phyloP scores from a whole-genome alignment of 345 rosid species.

The Eutrema heterophyllum region DNA sequence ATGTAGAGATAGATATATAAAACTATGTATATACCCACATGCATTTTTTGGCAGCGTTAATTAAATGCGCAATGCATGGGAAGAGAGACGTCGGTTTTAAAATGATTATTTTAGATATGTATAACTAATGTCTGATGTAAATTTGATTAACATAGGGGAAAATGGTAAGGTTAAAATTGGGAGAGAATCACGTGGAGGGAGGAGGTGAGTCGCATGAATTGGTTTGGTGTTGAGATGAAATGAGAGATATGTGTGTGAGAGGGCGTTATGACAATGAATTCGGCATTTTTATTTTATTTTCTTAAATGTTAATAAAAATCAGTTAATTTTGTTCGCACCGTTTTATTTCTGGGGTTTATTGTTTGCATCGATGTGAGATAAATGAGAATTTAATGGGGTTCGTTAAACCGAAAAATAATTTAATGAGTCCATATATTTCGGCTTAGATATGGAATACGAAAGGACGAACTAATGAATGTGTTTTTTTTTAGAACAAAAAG shows the following conservation, averaged over 20 bases:
- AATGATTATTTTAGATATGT: not conserved
- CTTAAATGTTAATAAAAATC: not conserved
- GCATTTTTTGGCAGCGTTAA: constrained; percentile 28
- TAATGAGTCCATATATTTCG: constrained; percentile 25
- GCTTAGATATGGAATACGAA: constrained; percentile 7
- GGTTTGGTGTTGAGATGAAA: constrained; percentile 27
- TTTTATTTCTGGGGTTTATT: constrained; percentile 6
- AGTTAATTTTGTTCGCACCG: constrained; percentile 19
- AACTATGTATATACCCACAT: constrained; percentile 20
- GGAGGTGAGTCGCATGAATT: constrained; percentile 20
- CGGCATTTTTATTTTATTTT: constrained; percentile 1
- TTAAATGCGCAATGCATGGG: constrained; percentile 37
- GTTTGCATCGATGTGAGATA: constrained; percentile 23
- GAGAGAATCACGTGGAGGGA: constrained; percentile 41
- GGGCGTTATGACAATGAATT: constrained; percentile 27
- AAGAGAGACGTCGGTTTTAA: constrained; percentile 29
- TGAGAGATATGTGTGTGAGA: constrained; percentile 26
- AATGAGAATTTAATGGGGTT: constrained; percentile 17
- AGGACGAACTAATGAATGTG: constrained; percentile 11
- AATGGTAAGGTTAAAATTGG: constrained; percentile 25
- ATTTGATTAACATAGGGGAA: not conserved
- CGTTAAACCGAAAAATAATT: constrained; percentile 20
- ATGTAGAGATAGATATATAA: not conserved
- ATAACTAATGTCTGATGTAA: not conserved
- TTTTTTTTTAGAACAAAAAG: not conserved